These are phyloP conservation scores for Thalia dealbata DNA, from an alignment of 176 grass and related monocot species.

Conservation along the genomic window DNA sequence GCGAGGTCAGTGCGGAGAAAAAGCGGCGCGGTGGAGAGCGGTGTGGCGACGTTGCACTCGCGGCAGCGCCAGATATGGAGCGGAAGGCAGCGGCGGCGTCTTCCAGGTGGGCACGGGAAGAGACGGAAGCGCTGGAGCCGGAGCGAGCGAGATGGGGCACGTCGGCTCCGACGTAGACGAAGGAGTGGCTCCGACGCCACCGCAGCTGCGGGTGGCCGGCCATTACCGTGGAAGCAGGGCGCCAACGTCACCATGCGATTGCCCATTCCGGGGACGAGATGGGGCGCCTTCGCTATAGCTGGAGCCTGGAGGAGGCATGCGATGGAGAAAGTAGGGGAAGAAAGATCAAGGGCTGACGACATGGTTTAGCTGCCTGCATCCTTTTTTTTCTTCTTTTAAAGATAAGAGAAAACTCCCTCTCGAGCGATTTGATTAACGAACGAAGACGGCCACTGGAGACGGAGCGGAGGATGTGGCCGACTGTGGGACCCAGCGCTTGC, in stretches of 20 bases:
- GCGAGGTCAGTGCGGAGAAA: constrained; percentile 22
- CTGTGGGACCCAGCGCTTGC: too few relatives aligned
- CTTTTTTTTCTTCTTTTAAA: background rate
- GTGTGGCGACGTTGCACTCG: constrained; percentile 65
- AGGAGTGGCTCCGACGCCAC: constrained; percentile 30
- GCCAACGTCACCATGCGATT: constrained; percentile 56
- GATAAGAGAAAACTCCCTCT: background rate
- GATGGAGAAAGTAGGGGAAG: background rate
- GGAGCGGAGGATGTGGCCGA: too few relatives aligned
- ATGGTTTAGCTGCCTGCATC: background rate
- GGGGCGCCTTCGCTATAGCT: background rate
- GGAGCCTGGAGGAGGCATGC: background rate
- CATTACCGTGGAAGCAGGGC: constrained; percentile 45
- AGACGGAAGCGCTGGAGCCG: constrained; percentile 1
- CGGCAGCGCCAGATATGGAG: constrained; percentile 61
- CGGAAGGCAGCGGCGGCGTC: constrained; percentile 22
- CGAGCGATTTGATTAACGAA: background rate
- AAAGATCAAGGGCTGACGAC: background rate
- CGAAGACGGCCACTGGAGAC: too few relatives aligned
- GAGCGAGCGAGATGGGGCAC: background rate
- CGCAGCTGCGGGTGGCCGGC: constrained; percentile 3
- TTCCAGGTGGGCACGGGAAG: background rate
- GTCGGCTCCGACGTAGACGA: constrained; percentile 41
- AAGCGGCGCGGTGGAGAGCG: constrained; percentile 34
- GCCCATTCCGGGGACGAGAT: constrained; percentile 40